These are phyloP conservation scores for Incumbomyces delicatus DNA, from an alignment of 2,329 filamentous ascomycete genomes.

Conservation along the genomic window DNA sequence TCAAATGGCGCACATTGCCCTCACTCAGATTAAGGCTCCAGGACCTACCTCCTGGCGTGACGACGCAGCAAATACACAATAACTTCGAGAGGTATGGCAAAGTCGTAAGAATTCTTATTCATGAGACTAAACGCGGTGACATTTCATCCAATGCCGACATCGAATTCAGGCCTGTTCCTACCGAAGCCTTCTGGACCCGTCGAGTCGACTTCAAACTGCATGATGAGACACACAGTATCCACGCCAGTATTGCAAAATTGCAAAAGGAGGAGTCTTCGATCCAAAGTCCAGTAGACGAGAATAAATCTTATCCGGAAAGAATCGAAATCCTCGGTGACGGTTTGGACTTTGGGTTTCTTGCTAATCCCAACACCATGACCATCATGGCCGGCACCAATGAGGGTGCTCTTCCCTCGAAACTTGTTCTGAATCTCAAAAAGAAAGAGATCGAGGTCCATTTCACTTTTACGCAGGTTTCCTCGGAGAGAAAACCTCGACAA, in stretches of 20 bases:
- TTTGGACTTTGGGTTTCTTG: conserved; percentile 12
- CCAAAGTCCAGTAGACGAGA: conserved; percentile 12
- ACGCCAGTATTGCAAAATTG: conserved; percentile 6
- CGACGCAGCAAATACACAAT: conserved; percentile 37
- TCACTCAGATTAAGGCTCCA: conserved; percentile 15
- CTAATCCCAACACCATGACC: conserved; percentile 12
- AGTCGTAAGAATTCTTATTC: conserved; percentile 49
- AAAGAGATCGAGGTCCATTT: conserved; percentile 37
- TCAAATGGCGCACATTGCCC: not conserved
- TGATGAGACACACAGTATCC: not conserved
- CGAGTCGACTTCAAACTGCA: not conserved
- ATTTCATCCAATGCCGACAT: conserved; percentile 38
- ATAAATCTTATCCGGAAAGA: conserved; percentile 14
- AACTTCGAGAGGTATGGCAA: conserved; percentile 45
- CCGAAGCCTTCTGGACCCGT: not conserved
- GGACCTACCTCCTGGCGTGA: conserved; percentile 27
- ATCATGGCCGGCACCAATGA: conserved; percentile 8
- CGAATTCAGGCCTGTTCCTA: not conserved
- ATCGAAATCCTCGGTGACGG: conserved; percentile 1
- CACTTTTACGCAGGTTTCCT: conserved; percentile 18
- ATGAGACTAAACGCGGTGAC: conserved; percentile 33
- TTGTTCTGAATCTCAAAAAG: conserved; percentile 32
- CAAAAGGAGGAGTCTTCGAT: not conserved
- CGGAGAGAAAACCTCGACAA: conserved; percentile 8
- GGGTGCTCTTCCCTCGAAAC: conserved; percentile 2